These are phyloP conservation scores for Cordia subcordata DNA, from an alignment of 257 asterid genomes.

Conservation along the genomic window DNA sequence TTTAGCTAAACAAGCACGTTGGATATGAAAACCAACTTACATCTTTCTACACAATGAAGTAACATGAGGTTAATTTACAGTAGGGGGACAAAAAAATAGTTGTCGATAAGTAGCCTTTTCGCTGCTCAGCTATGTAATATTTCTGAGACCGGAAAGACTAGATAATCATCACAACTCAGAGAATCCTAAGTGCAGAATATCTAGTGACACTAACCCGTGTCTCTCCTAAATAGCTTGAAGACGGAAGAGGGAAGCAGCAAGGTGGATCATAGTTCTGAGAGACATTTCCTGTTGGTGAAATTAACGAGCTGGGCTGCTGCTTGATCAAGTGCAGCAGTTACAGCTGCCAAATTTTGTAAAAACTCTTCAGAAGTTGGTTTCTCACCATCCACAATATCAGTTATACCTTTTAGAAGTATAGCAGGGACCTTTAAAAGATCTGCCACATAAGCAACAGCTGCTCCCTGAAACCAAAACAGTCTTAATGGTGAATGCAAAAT, in stretches of 20 bases:
- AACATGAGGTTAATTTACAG: no score
- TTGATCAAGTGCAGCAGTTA: conserved; percentile 73
- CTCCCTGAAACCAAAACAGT: conserved; percentile 53
- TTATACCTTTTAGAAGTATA: conserved; percentile 81
- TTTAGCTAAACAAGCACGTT: no score
- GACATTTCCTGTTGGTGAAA: conserved; percentile 62
- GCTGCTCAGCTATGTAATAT: neutral
- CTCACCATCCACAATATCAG: conserved; percentile 84
- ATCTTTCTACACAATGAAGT: no score
- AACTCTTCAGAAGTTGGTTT: conserved; percentile 94
- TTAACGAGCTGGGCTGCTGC: conserved; percentile 63
- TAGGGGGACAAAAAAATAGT: no score
- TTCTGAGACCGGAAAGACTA: neutral
- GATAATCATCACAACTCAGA: no score
- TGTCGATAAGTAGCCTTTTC: neutral
- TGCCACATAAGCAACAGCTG: conserved; percentile 92
- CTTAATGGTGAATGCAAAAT: neutral
- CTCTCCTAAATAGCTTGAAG: no score
- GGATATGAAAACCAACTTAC: no score
- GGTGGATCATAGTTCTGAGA: conserved; percentile 40
- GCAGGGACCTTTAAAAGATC: conserved; percentile 79
- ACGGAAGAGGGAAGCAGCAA: neutral
- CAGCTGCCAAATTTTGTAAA: conserved; percentile 72
- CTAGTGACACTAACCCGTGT: no score
- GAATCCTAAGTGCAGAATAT: no score